Conservation (phyloP, 2,329 filamentous ascomycete genomes). For the Epichloe bromicola region DNA sequence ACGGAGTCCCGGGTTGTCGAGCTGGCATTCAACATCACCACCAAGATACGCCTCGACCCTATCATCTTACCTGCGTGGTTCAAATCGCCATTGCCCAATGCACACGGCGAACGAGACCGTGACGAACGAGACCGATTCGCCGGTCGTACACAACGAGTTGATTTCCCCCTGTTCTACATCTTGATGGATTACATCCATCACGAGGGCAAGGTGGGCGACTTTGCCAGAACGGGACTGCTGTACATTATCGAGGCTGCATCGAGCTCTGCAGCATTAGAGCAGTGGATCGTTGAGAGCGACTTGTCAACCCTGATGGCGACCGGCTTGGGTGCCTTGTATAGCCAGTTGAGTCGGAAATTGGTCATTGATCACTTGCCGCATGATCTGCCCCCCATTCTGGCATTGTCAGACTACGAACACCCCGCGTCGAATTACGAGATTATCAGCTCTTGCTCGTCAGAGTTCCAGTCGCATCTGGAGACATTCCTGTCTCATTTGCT, state of each 20-base stretch:
- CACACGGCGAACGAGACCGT: slow-evolving; percentile 23
- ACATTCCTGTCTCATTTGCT: slow-evolving; percentile 90
- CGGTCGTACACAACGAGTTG: slow-evolving; percentile 73
- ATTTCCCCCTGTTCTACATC: slow-evolving; percentile 87
- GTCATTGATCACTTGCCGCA: slow-evolving; percentile 66
- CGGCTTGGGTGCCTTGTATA: slow-evolving; percentile 66
- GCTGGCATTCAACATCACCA: slow-evolving; percentile 87
- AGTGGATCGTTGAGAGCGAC: slow-evolving; percentile 96
- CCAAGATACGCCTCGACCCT: slow-evolving; percentile 85
- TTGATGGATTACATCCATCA: slow-evolving; percentile 95
- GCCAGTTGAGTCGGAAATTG: slow-evolving; percentile 59
- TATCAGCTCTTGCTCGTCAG: slow-evolving; percentile 57
- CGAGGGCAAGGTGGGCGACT: slow-evolving; percentile 88
- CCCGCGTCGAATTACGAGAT: slow-evolving; percentile 57
- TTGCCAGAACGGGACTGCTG: slow-evolving; percentile 82
- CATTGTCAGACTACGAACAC: slow-evolving; percentile 78
- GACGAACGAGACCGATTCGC: slow-evolving; percentile 69
- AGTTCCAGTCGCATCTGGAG: slow-evolving; percentile 76
- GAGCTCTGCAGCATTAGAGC: slow-evolving; percentile 68
- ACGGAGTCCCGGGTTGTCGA: slow-evolving; percentile 85
- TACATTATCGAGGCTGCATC: slow-evolving; percentile 94
- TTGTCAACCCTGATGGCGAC: slow-evolving; percentile 95
- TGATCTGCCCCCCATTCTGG: slow-evolving; percentile 68
- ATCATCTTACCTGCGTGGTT: slow-evolving; percentile 88
- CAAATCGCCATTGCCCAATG: slow-evolving; percentile 35